These are phyloP conservation scores for Lactarius indigo DNA, from an alignment of 768 basidiomycete genomes.

Conservation along the genomic window DNA sequence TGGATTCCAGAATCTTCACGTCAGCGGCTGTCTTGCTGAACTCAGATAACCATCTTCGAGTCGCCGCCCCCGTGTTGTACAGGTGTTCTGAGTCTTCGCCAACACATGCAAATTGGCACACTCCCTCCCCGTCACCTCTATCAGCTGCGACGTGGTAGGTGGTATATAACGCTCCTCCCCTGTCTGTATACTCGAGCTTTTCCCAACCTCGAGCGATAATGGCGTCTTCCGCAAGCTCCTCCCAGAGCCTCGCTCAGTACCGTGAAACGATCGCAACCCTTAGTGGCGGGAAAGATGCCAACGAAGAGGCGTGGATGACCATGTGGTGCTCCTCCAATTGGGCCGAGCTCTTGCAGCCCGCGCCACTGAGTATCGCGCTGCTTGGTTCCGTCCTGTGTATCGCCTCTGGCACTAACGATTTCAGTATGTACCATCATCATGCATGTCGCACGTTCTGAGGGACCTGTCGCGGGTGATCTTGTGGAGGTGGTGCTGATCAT, in stretches of 20 bases:
- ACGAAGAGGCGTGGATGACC: constrained; percentile 2
- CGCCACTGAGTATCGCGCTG: constrained; percentile 15
- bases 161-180: neutral
- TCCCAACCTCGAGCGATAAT: neutral
- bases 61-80: neutral
- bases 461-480: neutral
- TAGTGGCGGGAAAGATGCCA: neutral
- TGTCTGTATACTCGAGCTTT: neutral
- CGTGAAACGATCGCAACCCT: neutral
- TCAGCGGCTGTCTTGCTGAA: neutral
- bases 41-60: neutral
- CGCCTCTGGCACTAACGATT: constrained; percentile 16
- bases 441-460: neutral
- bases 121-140: neutral
- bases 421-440: neutral
- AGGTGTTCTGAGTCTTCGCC: neutral
- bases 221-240: neutral
- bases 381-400: constrained; percentile 16
- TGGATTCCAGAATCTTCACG: neutral
- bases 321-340: constrained; percentile 25
- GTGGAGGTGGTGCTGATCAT: neutral
- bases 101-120: neutral
- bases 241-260: neutral
- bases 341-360: constrained; percentile 22
- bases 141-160: neutral